Evolutionary conservation across 495 filamentous ascomycete genomes (phyloP), one percentile per base, ranked within the genome.

Genomic region (Lophiotrema nucula): DNA sequence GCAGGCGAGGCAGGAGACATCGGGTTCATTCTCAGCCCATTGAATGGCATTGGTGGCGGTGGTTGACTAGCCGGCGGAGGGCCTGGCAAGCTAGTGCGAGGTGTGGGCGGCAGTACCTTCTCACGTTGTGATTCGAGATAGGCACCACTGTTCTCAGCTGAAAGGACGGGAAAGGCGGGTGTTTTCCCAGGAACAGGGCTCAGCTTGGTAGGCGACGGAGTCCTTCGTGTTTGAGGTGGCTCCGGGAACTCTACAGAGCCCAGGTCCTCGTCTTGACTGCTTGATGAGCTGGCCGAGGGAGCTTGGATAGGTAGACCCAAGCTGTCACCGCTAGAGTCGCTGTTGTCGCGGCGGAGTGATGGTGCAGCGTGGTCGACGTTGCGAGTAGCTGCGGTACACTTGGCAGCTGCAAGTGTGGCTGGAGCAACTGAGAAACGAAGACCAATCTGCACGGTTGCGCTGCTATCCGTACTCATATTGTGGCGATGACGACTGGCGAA

Each of bases 51-150:
- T 27, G 0, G 47, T 21, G 27, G 13, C 0, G 28, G 37, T 4
- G 53, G 35, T 48, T 47, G 37, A 3, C 38, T 10, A 4, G 50
- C 11, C 19, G 58, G 50, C 2, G 45, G 44, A 18, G 55, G 33
- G 2, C 25, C 28, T 18, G 58, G 44, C 4, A n/a, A 27, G 2
- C 52, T 23, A 19, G 47, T 38, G 26, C 64, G 53, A 1, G 64
- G 64, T 10, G 64, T 66, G 19, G 64, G 64, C 26, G 64, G 64
- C 5, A 66, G 58, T 15, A 44, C 26, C 37, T 66, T 66, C n/a
- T 63, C 47, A 5, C 56, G 39, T 42, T 41, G 44, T 1, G 43
- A 18, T 88, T 88, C 71, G 86, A 78, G 64, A 72, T 76, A 60
- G 67, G 76, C 67, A 47, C 75, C 71, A 18, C 44, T 27, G 44